Evolutionary conservation across 225 moss, liverwort and hornwort species (phyloP), one percentile per base, ranked within the genome.

Genomic region (Antitrichia curtipendula): DNA sequence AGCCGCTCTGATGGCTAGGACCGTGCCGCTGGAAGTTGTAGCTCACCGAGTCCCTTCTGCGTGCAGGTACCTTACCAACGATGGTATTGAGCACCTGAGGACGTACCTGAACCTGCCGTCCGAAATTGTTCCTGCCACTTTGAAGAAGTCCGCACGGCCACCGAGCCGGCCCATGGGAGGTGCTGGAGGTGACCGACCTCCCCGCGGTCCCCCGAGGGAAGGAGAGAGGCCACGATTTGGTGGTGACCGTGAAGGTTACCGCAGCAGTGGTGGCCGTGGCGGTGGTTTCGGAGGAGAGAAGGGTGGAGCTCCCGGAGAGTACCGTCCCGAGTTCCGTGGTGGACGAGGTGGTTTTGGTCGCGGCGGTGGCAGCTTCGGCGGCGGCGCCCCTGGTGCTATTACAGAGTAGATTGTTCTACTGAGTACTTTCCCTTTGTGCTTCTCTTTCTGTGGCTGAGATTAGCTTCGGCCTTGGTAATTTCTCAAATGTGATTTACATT

Each of bases 81-180:
- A 94, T 29, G 94, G 93, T n/a, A 94, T 94, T 47, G 94, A 93
- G 93, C 91, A 97, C 43, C 61, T 97, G 87, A 90, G 97, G 82
- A 97, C 94, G 21, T 96, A 95, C 85, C 92, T 97, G 61, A 97
- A 97, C 84, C 87, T 97, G 65, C 97, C 97, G 5, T 96, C 96
- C 2, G 96, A 97, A 89, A 97, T 96, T 76, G 96, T 97, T 27
- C 97, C 96, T 28, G 96, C 97, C 8, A 97, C 97, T 10, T 83
- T 97, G 91, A 97, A 97, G 92, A 97, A 97, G 78, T 97, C 97
- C 12, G 96, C 93, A 12, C 91, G 97, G 60, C 97, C 96, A 7
- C 95, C 95, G 20, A 95, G 92, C 91, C 92, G 95, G 92, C 94
- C 97, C 10, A 92, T 97, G 71, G 95, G 92, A 81, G 94, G 90